Conservation (phyloP, 768 basidiomycete species). For the Psilocybe cyanescens region DNA sequence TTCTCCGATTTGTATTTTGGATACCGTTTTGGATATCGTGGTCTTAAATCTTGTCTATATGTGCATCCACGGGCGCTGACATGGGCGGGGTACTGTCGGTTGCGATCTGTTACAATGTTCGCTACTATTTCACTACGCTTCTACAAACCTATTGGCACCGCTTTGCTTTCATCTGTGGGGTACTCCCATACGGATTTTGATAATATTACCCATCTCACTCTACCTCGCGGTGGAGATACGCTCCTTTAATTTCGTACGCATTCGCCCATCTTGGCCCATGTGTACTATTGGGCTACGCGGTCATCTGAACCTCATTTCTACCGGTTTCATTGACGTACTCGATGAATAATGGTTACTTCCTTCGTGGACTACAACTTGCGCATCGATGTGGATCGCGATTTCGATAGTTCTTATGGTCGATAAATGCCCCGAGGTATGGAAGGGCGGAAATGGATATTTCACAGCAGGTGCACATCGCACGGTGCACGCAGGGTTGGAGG, state of each 20-base stretch:
- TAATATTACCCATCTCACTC: background rate
- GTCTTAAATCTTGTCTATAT: background rate
- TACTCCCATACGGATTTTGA: background rate
- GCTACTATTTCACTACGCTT: background rate
- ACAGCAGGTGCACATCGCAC: conserved; percentile 73
- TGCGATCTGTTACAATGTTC: background rate
- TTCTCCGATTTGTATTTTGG: too few species aligned
- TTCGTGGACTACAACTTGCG: background rate
- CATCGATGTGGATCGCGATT: background rate
- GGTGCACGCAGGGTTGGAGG: conserved; percentile 61
- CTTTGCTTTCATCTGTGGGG: background rate
- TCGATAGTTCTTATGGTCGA: conserved; percentile 60
- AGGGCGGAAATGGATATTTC: conserved; percentile 74
- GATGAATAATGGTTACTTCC: too few species aligned
- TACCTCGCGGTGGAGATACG: background rate
- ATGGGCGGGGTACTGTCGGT: background rate
- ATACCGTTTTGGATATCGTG: background rate
- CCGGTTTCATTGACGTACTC: too few species aligned
- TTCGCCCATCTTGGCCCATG: background rate
- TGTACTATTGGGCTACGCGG: background rate
- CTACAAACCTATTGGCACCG: background rate
- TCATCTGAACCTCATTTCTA: background rate
- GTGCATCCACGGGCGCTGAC: too few species aligned
- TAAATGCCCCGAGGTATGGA: conserved; percentile 67
- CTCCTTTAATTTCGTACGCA: background rate